These are phyloP conservation scores for Lasiosphaeria hispida DNA, from an alignment of 495 filamentous ascomycete species.

Conservation along the genomic window DNA sequence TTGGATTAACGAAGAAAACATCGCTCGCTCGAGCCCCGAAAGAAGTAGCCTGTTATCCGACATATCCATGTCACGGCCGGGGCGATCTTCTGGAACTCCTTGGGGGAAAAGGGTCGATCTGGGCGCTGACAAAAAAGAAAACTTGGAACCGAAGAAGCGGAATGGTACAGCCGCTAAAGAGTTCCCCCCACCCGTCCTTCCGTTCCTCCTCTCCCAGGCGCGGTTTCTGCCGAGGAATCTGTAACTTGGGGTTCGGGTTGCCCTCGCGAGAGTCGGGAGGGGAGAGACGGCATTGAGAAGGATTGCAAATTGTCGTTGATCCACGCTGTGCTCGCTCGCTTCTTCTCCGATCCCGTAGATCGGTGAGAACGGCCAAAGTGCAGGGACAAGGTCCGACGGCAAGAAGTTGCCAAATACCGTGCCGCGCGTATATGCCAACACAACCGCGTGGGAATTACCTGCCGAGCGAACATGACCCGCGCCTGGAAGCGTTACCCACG, in stretches of 20 bases:
- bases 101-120: background rate
- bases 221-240: background rate
- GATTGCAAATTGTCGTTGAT: slow-evolving; percentile 16
- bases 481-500: background rate
- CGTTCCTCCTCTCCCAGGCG: background rate
- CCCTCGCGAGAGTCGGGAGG: background rate
- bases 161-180: slow-evolving; percentile 1
- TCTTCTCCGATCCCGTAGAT: slow-evolving; percentile 5
- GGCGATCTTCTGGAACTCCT: slow-evolving; percentile 21
- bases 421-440: slow-evolving; percentile 9
- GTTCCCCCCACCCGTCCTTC: background rate
- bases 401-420: slow-evolving; percentile 16
- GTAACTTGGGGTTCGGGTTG: background rate
- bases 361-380: background rate
- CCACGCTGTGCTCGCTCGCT: background rate
- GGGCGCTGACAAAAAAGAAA: background rate
- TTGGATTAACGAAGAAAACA: background rate
- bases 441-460: background rate
- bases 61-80: slow-evolving; percentile 17
- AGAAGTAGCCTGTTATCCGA: background rate
- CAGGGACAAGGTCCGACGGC: slow-evolving; percentile 12
- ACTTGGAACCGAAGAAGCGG: slow-evolving; percentile 5
- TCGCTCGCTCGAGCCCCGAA: too few relatives aligned
- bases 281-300: slow-evolving; percentile 5
- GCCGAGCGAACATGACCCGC: slow-evolving; percentile 3